Evolutionary conservation across 148 eudicot genomes (phyloP), one percentile per base, ranked within the genome.

Genomic region (Dianthus caryophyllus): DNA sequence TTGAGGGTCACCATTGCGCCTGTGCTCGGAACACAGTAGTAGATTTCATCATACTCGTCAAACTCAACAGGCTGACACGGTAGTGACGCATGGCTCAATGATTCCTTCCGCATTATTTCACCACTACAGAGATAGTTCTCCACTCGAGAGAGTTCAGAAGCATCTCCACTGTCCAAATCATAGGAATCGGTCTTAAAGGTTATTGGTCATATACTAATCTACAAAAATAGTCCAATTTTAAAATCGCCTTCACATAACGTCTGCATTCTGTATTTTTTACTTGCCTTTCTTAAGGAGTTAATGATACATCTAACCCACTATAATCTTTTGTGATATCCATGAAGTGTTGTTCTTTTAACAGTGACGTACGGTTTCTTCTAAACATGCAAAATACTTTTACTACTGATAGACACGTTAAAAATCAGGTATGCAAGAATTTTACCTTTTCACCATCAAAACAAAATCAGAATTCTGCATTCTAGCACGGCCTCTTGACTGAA

Each of bases 401-500:
- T 33, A 2, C 39, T 33, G 39, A 33, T 33, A 33, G 8, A 33
- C 39, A 33, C 39, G 8, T 33, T 33, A 9, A 41, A 41, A 41
- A 41, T 13, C 12, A 41, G 11, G 44, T 4, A 41, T 41, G 1
- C 44, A 3, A 62, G 17, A 27, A 44, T n/a, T 41, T 57, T 60
- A 88, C 99, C 89, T 88, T 66, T 73, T 73, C 22, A 90, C 83
- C 92, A 91, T 81, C 50, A 88, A 31, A 46, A 91, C 20, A 65
- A 88, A 91, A 24, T 84, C 87, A 10, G 97, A 88, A 56, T 88
- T 83, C 36, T 73, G 77, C 92, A 77, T 88, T 39, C 97, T 80
- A 72, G 97, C 97, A 60, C 96, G 96, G 2, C 97, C 97, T 70
- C 90, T 84, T 29, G 97, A 91, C 75, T 91, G 97, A 79, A 91